Base-by-base conservation (phyloP, 1,284 basidiomycete genomes). In the Caloboletus firmus region DNA sequence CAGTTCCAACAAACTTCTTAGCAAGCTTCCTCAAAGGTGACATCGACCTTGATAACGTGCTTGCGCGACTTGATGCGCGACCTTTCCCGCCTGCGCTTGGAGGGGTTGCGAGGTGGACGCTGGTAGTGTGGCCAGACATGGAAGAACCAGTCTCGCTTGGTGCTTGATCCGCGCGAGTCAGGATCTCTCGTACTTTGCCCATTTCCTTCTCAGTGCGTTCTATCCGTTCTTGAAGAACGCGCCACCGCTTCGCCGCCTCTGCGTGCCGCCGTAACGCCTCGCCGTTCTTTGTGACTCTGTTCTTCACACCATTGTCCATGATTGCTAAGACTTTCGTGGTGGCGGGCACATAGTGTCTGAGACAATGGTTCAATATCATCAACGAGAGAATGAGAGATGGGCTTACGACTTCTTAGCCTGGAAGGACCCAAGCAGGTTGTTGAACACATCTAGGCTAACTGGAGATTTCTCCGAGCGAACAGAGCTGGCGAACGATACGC, bases 241-340 rank as follows among this genome's bases (percentile, higher is more conserved):
- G 81, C 93, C 93, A 95, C 45, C 91, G 81, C 62, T 89, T 83
- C 24, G 88, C 89, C 53, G 90, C 89, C 66, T 95, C 93, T 10
- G 88, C 88, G 65, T 90, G 91, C 58, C 93, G 79, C 54, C 95
- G 81, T 51, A 98, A 72, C 26, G 93, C 91, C 74, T 96, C 94
- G 3, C 96, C 96, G 59, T 98, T 98, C 79, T 92, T 93, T 17
- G 94, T 96, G 1, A 91, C 86, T 47, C 93, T 83, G 59, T 96
- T 93, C 56, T 84, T 82, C 30, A 98, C 89, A 36, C 93, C 93
- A 69, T 93, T 95, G 67, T 94, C 93, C 63, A 98, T 89, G 62
- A 95, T 94, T 20, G 87, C 84, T n/a, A 98, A 79, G 37, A 95
- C 94, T 69, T 95, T 94, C 12, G 87, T 89, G 4, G 93, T 91